Conservation (phyloP, 306 rosid species). For the Nissolia schottii region DNA sequence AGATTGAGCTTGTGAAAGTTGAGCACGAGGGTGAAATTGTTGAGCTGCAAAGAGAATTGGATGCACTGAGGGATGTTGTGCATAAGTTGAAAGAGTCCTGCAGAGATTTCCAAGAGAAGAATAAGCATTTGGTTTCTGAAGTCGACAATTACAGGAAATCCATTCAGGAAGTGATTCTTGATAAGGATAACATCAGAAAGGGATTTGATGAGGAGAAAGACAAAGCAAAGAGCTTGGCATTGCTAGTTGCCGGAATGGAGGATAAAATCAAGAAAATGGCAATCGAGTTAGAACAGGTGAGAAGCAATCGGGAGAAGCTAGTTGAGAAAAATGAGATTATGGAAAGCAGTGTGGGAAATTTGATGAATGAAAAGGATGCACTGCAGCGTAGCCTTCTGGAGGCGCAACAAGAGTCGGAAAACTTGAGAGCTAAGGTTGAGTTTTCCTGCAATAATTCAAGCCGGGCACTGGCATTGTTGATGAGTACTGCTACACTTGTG, state of each 20-base stretch:
- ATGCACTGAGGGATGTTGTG: constrained; percentile 27
- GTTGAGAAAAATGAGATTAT: constrained; percentile 26
- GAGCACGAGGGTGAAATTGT: constrained; percentile 28
- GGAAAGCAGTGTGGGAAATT: constrained; percentile 26
- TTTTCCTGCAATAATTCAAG: constrained; percentile 27
- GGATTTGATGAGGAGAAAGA: constrained; percentile 44
- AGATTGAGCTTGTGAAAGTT: constrained; percentile 32
- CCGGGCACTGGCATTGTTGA: constrained; percentile 52
- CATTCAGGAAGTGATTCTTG: not conserved
- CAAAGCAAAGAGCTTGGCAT: constrained; percentile 35
- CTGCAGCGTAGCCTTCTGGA: constrained; percentile 33
- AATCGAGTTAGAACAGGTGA: constrained; percentile 32
- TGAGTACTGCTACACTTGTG: constrained; percentile 47
- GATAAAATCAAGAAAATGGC: constrained; percentile 24
- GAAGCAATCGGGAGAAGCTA: constrained; percentile 25
- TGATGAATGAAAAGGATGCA: constrained; percentile 44
- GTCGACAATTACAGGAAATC: constrained; percentile 10
- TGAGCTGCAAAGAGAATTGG: constrained; percentile 24
- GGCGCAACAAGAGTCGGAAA: constrained; percentile 21
- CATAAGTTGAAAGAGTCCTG: constrained; percentile 17
- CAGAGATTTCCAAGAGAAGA: constrained; percentile 29
- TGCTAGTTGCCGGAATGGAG: constrained; percentile 33
- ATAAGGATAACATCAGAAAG: constrained; percentile 26
- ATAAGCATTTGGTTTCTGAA: constrained; percentile 26
- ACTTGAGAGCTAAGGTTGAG: constrained; percentile 45